Evolutionary conservation across 495 filamentous ascomycete species (phyloP), one percentile per base, ranked within the genome.

Genomic region (Aspergillus asperescens): DNA sequence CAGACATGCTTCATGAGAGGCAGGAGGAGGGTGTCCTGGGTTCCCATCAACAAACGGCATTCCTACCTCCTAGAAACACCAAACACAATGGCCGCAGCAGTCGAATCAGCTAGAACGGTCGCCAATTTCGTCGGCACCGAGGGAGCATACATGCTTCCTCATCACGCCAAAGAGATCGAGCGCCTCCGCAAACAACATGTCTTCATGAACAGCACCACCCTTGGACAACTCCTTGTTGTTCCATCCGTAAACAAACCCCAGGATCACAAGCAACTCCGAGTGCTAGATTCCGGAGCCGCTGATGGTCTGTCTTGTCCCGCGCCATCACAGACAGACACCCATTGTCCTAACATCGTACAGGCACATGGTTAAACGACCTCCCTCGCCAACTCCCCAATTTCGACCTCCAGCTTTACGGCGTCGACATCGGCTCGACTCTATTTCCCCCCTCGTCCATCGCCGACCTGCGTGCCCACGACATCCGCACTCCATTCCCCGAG

Each of bases 391-490:
- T 43, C 2, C 39, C 50, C 7, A 44, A 28, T 4, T 28, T 31
- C 13, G 23, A 43, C 1, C 24, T 45, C 3, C 5, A 38, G 5
- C 50, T 31, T 1, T 34, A 45, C 8, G 50, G 50, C 10, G 50
- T 53, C 6, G 50, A 53, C 15, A 45, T 53, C 15, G 50, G 38
- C 9, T 53, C 50, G 4, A 37, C 7, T 15, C 29, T 53, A 5
- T 45, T 53, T 29, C 40, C 29, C 10, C 12, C 31, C 2, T 34
- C 12, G 5, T 42, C 40, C 22, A 23, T 5, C 12, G 15, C 41
- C 16, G 49, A 53, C 40, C 41, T 53, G 7, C 50, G 51, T 1
- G 32, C 43, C 7, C 51, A 54, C 34, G 51, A 54, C 15, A 32
- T 54, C 12, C 43, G 51, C 2, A 46, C 43, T 5, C 42, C 51